Conservation (phyloP, 495 filamentous ascomycete genomes). For the Neohortaea acidophila region DNA sequence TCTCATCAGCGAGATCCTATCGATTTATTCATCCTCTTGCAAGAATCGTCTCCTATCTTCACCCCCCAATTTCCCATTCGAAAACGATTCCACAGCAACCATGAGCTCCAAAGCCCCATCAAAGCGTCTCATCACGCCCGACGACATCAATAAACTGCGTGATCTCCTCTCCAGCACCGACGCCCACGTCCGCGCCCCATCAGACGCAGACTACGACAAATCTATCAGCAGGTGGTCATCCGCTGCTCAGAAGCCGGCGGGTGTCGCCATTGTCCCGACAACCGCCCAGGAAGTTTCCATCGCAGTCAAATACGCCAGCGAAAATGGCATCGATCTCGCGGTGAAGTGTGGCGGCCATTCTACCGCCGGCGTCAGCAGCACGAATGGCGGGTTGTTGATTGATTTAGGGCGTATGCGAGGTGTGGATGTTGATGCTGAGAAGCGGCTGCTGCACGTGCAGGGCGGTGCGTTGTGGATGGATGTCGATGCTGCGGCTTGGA, state of each 20-base stretch:
- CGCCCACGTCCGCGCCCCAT: constrained; percentile 5
- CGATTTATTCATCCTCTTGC: too few species aligned
- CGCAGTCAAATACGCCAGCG: constrained; percentile 31
- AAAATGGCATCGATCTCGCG: constrained; percentile 33
- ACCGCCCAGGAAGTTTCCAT: constrained; percentile 27
- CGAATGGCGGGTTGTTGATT: constrained; percentile 38
- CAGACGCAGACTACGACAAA: constrained; percentile 15
- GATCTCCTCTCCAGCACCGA: constrained; percentile 5
- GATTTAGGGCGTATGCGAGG: constrained; percentile 38
- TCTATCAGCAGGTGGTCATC: constrained; percentile 23
- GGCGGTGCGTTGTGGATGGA: constrained; percentile 43
- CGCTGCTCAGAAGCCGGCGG: constrained; percentile 20
- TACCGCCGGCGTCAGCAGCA: constrained; percentile 34
- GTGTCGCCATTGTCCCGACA: constrained; percentile 30
- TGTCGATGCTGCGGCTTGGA: constrained; percentile 36
- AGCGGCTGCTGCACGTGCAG: constrained; percentile 34
- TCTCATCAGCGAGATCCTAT: too few species aligned
- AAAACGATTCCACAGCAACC: too few species aligned
- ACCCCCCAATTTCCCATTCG: too few species aligned
- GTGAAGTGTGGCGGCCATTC: constrained; percentile 41
- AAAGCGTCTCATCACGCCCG: neutral
- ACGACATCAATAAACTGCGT: constrained; percentile 5
- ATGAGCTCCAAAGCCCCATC: neutral
- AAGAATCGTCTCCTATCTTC: too few species aligned
- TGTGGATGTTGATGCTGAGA: constrained; percentile 32